phyloP scores from a whole-genome alignment of 2,329 filamentous ascomycete species.

The Beauveria medogensis region DNA sequence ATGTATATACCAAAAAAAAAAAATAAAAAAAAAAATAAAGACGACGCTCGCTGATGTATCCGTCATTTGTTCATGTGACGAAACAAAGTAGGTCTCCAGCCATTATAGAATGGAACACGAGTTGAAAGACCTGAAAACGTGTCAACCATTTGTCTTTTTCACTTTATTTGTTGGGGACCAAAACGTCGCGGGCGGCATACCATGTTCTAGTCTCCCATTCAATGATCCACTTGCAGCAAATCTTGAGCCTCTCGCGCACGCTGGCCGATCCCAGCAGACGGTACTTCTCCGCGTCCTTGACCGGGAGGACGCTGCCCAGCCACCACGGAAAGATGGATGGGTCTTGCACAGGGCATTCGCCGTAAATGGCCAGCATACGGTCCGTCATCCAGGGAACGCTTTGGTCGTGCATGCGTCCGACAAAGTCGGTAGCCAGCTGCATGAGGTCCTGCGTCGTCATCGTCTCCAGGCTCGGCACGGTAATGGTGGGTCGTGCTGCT shows the following conservation, averaged over 20 bases:
- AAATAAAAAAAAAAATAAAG: not conserved
- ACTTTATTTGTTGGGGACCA: not conserved
- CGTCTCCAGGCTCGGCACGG: conserved; percentile 16
- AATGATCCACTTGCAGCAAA: conserved; percentile 71
- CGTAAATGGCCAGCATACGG: conserved; percentile 65
- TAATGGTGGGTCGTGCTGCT: not conserved
- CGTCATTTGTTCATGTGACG: too few relatives aligned
- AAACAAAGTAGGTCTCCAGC: too few relatives aligned
- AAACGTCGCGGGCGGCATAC: conserved; percentile 41
- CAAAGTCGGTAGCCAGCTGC: conserved; percentile 56
- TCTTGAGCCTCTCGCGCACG: conserved; percentile 73
- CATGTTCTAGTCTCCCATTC: conserved; percentile 63
- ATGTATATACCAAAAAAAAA: not conserved
- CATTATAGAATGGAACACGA: not conserved
- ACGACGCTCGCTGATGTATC: not conserved
- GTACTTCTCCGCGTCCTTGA: conserved; percentile 73
- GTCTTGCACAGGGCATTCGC: conserved; percentile 62
- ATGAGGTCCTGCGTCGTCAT: conserved; percentile 68
- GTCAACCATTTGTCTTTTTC: not conserved
- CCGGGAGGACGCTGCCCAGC: conserved; percentile 76
- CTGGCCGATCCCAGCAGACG: conserved; percentile 63
- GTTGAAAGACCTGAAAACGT: not conserved
- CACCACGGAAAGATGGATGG: conserved; percentile 79
- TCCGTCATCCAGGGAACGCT: conserved; percentile 69
- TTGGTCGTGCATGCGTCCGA: conserved; percentile 57